Base-by-base conservation (phyloP, 2,329 filamentous ascomycete genomes). In the Westerdykella ornata region DNA sequence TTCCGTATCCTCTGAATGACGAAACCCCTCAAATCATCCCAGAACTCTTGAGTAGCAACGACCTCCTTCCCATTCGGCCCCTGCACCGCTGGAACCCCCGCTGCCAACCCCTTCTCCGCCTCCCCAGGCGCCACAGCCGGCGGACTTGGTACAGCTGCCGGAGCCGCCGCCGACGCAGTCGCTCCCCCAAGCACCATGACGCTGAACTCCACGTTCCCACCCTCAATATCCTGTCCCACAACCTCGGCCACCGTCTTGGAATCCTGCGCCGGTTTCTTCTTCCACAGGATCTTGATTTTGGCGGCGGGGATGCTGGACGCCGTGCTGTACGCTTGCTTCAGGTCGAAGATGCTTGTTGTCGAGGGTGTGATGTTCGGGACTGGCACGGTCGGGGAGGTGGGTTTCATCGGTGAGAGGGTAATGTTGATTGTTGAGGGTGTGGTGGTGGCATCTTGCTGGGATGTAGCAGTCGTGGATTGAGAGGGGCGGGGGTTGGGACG, bases 211-310 rank as follows among this genome's bases (percentile, higher is more conserved):
- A 90, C 72, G 9, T 69, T 72, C 1, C 54, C 66, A 14, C 54
- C 73, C 19, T 68, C 72, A 26, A 11, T 9, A 34, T 77, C 78
- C 3, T 76, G 72, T 0, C 72, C 66, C 1, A 89, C 52, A 1
- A 94, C 61, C 43, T 95, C 89, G 42, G 78, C 78, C 5, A 96
- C 68, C 1, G 84, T 80, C 70, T 90, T 92, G 51, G 75, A 79
- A 57, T 94, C 88, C 0, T 76, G 62, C 0, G 88, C 78, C 0
- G 90, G 90, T 67, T 95, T 94, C 72, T 92, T 94, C 66, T 85
- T 85, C 60, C 84, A 78, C 47, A 98, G 70, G 8, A 98, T 69
- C 70, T 89, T 88, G 62, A 97, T 80, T 72, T 94, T 95, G 30
- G 83, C 79, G 9, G 52, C 45, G 12, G 52, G 53, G 43, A 85